Conservation (phyloP, 2,329 filamentous ascomycete species). For the Verticillium klebahnii region DNA sequence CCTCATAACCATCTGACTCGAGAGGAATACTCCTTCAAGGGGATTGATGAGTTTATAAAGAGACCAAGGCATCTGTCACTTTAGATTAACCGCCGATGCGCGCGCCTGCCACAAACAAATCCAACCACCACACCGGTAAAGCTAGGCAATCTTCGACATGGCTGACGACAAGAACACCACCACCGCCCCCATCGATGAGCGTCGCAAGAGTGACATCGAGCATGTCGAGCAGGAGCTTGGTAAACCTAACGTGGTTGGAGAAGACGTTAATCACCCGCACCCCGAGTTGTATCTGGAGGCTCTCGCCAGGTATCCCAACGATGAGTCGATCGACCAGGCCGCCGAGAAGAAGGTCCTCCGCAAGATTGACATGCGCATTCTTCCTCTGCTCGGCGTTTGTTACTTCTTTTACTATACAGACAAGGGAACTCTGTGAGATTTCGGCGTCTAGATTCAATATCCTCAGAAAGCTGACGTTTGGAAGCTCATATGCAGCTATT, state of each 20-base stretch:
- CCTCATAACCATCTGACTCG: not conserved
- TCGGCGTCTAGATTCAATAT: not conserved
- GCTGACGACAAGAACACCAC: not conserved
- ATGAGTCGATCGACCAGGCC: slow-evolving; percentile 29
- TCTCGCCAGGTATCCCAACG: slow-evolving; percentile 28
- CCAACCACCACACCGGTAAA: too few species aligned
- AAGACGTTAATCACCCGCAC: slow-evolving; percentile 15
- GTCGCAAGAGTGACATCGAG: slow-evolving; percentile 10
- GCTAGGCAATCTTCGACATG: not conserved
- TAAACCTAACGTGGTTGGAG: slow-evolving; percentile 4
- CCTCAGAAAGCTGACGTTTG: not conserved
- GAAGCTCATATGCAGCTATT: slow-evolving; percentile 52
- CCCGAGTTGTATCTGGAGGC: slow-evolving; percentile 28
- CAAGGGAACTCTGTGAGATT: slow-evolving; percentile 20
- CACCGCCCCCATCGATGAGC: not conserved
- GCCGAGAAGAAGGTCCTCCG: slow-evolving; percentile 26
- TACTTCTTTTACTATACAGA: slow-evolving; percentile 36
- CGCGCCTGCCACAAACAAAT: too few species aligned
- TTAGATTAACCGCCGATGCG: not conserved
- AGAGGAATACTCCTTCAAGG: not conserved
- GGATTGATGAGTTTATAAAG: not conserved
- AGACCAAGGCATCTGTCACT: not conserved
- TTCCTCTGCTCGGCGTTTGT: slow-evolving; percentile 32
- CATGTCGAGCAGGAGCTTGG: slow-evolving; percentile 14
- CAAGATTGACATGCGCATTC: slow-evolving; percentile 31